These are phyloP conservation scores for Rhododendron kiyosumense DNA, from an alignment of 148 eudicot genomes.

Conservation along the genomic window DNA sequence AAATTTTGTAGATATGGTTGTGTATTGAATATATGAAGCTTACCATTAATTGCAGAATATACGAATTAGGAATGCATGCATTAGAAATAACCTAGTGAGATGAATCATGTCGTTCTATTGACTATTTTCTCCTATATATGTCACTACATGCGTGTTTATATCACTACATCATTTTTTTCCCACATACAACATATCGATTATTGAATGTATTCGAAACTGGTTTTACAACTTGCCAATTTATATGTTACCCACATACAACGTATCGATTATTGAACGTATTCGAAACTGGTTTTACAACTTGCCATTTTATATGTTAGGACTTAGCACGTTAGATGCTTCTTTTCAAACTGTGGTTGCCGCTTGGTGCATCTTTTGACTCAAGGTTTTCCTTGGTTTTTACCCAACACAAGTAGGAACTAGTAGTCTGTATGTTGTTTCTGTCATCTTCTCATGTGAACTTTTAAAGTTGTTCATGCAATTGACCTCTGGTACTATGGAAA, in stretches of 20 bases:
- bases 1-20: not conserved
- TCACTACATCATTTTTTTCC: not conserved
- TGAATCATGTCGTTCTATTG: not conserved
- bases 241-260: too few species aligned
- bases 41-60: not conserved
- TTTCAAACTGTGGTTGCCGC: not conserved
- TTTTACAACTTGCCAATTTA: not conserved
- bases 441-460: not conserved
- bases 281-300: not conserved
- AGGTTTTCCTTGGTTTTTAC: not conserved
- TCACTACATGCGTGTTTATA: not conserved
- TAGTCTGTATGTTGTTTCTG: not conserved
- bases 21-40: not conserved
- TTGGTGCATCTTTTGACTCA: not conserved
- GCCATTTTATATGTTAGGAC: not conserved
- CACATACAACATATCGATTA: not conserved
- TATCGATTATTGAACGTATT: not conserved
- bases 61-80: not conserved
- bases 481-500: not conserved
- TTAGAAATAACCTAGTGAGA: not conserved
- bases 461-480: not conserved
- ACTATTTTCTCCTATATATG: not conserved
- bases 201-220: not conserved
- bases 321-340: not conserved
- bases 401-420: not conserved